These are phyloP conservation scores for Boletus huronensis DNA, from an alignment of 768 basidiomycete genomes.

Conservation along the genomic window DNA sequence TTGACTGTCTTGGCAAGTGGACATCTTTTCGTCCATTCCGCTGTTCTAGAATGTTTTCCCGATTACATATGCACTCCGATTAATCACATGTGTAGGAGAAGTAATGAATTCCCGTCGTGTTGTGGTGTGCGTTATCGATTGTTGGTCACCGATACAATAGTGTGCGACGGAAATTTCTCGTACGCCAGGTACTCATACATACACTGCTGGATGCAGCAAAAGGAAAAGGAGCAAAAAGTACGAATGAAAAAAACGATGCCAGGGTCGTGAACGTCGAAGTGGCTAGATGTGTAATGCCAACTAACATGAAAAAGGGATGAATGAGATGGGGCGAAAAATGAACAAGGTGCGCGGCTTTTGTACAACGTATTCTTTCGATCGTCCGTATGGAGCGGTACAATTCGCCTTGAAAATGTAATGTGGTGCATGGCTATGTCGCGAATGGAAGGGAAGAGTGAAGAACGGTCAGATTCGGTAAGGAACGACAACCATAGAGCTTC, in stretches of 20 bases:
- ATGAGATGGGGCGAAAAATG: conserved; percentile 10
- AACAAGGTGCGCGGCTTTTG: conserved; percentile 14
- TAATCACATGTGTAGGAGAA: conserved; percentile 5
- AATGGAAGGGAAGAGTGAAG: neutral
- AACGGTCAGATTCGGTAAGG: conserved; percentile 4
- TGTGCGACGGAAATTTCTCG: conserved; percentile 19
- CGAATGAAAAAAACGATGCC: conserved; percentile 12
- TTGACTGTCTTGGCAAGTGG: neutral
- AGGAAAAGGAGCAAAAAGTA: neutral
- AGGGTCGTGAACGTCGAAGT: conserved; percentile 25
- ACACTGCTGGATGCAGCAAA: conserved; percentile 19
- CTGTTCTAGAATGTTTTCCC: conserved; percentile 9
- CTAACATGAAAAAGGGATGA: conserved; percentile 2
- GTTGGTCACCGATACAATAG: conserved; percentile 20
- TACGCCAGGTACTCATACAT: conserved; percentile 36
- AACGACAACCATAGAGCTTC: conserved; percentile 1
- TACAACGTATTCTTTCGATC: conserved; percentile 23
- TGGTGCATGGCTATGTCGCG: neutral
- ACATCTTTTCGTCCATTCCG: neutral
- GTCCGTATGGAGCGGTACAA: conserved; percentile 13
- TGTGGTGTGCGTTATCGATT: conserved; percentile 1
- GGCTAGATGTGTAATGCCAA: conserved; percentile 25
- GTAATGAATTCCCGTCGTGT: conserved; percentile 3
- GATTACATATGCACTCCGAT: neutral
- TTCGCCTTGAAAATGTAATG: neutral